Percentiles rank a stretch among this genome's conserved stretches.
These are phyloP conservation scores for Neurospora terricola DNA, from an alignment of 495 filamentous ascomycete genomes.

Conservation along the genomic window DNA sequence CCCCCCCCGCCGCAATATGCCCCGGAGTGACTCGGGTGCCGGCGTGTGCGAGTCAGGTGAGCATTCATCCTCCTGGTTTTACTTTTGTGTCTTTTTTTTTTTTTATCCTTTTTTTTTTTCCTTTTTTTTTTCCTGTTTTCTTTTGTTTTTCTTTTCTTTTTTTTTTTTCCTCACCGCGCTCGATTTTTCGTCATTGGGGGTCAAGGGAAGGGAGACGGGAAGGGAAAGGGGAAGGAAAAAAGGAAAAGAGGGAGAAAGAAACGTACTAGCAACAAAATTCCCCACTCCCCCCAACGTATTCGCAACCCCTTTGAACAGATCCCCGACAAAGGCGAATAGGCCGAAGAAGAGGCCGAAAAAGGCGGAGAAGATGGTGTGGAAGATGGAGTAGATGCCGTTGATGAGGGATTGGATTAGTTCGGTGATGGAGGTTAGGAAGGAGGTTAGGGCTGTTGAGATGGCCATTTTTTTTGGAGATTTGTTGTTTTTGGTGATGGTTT, in stretches of 20 bases:
- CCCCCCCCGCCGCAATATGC: no score
- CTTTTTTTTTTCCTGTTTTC: no score
- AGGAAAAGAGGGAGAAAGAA: not conserved
- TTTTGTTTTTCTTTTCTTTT: no score
- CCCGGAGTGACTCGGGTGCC: no score
- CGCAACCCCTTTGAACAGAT: constrained; percentile 19
- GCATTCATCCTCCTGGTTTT: no score
- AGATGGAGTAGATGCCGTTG: constrained; percentile 17
- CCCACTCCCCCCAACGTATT: constrained; percentile 23
- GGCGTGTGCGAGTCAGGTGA: no score
- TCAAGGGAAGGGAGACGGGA: no score
- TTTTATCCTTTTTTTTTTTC: no score
- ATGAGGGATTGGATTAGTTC: constrained; percentile 24
- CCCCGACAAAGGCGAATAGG: constrained; percentile 18
- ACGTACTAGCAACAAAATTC: constrained; percentile 24
- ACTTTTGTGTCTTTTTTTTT: no score
- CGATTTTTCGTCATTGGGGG: no score
- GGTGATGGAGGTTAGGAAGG: constrained; percentile 23
- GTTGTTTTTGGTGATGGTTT: not conserved
- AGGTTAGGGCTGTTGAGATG: constrained; percentile 19
- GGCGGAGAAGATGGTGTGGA: constrained; percentile 17
- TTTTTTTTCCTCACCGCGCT: no score
- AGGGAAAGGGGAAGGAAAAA: not conserved
- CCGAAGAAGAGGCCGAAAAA: constrained; percentile 17
- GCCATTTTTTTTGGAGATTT: constrained; percentile 21